Evolutionary conservation across 1,139 yeast genomes (phyloP), one percentile per base, ranked within the genome.

Genomic region (Suhomyces yuchorum): DNA sequence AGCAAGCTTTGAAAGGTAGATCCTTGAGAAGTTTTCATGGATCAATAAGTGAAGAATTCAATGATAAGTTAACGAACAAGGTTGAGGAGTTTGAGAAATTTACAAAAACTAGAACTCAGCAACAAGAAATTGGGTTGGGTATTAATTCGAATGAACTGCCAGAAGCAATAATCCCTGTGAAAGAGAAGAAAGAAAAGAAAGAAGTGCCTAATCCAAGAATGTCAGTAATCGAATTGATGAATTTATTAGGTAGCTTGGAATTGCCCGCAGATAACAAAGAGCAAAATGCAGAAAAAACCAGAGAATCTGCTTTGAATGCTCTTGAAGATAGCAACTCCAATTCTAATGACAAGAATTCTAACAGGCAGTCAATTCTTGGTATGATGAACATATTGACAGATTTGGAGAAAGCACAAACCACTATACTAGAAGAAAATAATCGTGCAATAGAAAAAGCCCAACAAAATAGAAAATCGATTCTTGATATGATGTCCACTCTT

Each of bases 41-140:
- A 6, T 70, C 75, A 0, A 56, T 71, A 23, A 66, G 68, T 50
- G 73, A 70, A n/a, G 56, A 55, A 32, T 56, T 61, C 40, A 61
- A 66, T 42, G 37, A 38, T 2, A 48, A 51, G n/a, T 53, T 66
- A 1, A 30, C 48, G 1, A 49, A 52, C 5, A 65, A 59, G 39
- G 52, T 62, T 1, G 33, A 46, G 12, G 56, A 53, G 7, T 55
- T 60, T 47, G 66, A 63, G 15, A 33, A 35, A 8, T 51, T 50
- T 12, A n/a, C 26, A 7, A 22, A 26, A 5, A 17, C 32, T 2
- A 19, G 45, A 38, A 8, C 19, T 19, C 28, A 12, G 17, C 11
- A 22, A n/a, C 17, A 22, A 4, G 9, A 30, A 22, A 8, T 28
- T n/a, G 44, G 40, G 3, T 19, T 36, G 15, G 40, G 44, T 8